A percentile compares a stretch with the other conserved stretches of the same genome.
These are phyloP conservation scores for Lablab purpureus DNA, from an alignment of 306 rosid species.

Conservation along the genomic window DNA sequence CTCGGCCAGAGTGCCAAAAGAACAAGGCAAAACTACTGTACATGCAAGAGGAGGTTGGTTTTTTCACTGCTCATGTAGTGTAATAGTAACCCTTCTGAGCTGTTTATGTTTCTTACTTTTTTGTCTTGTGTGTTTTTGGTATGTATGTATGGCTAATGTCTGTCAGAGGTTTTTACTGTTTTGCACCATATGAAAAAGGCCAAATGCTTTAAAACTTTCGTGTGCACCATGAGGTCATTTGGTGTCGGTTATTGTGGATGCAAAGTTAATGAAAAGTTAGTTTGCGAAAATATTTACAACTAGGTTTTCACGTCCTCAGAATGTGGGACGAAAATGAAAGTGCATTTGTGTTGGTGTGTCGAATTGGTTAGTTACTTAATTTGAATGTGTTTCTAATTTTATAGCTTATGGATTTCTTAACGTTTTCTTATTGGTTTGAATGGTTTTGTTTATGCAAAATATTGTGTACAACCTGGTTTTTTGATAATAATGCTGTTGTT, in stretches of 20 bases:
- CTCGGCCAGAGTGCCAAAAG: slow-evolving; percentile 73
- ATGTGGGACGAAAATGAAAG: not conserved
- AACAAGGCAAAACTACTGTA: slow-evolving; percentile 78
- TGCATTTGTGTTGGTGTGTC: not conserved
- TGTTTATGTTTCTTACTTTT: slow-evolving; percentile 27
- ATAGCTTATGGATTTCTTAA: not conserved
- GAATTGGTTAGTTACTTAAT: not conserved
- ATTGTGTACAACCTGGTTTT: not conserved
- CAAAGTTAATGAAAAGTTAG: slow-evolving; percentile 11
- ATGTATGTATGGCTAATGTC: not conserved
- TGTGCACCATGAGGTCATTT: slow-evolving; percentile 16
- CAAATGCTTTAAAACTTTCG: slow-evolving; percentile 14
- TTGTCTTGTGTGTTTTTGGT: slow-evolving; percentile 29
- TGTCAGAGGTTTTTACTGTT: slow-evolving; percentile 40
- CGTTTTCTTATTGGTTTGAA: not conserved
- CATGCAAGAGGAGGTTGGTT: slow-evolving; percentile 95
- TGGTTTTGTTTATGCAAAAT: not conserved
- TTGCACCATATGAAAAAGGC: slow-evolving; percentile 19
- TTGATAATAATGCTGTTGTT: not conserved
- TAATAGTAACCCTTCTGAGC: slow-evolving; percentile 4
- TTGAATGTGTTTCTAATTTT: slow-evolving; percentile 20
- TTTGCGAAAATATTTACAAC: not conserved
- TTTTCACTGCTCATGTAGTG: not conserved
- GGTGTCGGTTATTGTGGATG: slow-evolving; percentile 44
- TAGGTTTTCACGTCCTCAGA: slow-evolving; percentile 21